Conservation (phyloP, 2,329 filamentous ascomycete genomes). For the Nannizzia gypsea region DNA sequence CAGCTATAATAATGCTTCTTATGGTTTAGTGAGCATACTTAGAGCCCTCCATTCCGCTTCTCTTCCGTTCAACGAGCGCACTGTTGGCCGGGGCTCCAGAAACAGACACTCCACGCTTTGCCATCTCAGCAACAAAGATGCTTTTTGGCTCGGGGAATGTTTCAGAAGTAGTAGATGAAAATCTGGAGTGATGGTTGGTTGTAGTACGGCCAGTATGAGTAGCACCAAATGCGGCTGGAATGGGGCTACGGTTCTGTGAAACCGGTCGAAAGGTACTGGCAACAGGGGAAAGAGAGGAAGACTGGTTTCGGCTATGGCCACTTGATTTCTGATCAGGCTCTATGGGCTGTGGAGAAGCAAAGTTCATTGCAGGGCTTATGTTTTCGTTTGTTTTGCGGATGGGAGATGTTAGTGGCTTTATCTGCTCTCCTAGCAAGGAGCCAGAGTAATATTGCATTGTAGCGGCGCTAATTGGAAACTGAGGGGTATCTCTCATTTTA, state of each 20-base stretch:
- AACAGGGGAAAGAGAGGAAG: slow-evolving; percentile 1
- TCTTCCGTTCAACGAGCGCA: not conserved
- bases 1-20: no score
- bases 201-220: not conserved
- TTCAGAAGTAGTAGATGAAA: not conserved
- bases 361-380: not conserved
- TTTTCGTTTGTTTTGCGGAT: not conserved
- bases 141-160: not conserved
- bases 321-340: not conserved
- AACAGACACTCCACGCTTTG: slow-evolving; percentile 7
- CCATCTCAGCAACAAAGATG: slow-evolving; percentile 7
- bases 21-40: slow-evolving; percentile 4
- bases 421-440: not conserved
- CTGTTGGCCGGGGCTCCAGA: not conserved
- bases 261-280: not conserved
- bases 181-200: not conserved
- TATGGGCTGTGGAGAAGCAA: not conserved
- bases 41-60: not conserved
- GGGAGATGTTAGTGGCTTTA: not conserved
- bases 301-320: not conserved
- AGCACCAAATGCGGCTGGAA: not conserved
- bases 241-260: not conserved
- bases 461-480: slow-evolving; percentile 13
- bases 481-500: slow-evolving; percentile 9
- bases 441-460: slow-evolving; percentile 14